Percentiles rank a stretch among this genome's conserved stretches.
Conservation (phyloP, 345 rosid species). For the Lumnitzera racemosa region DNA sequence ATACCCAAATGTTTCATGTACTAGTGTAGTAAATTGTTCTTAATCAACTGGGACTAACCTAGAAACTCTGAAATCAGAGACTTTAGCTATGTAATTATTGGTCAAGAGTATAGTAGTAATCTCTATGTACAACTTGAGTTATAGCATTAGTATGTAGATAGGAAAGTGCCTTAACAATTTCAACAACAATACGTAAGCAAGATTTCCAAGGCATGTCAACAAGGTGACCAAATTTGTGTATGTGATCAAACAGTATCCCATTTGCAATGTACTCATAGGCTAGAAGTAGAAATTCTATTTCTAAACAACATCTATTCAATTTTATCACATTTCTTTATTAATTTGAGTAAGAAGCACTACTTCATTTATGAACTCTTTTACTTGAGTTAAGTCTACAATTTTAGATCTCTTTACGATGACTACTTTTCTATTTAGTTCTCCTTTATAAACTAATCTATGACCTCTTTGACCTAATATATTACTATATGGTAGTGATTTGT, state of each 20-base stretch:
- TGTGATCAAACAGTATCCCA: constrained; percentile 29
- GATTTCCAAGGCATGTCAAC: constrained; percentile 19
- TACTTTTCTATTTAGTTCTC: no score
- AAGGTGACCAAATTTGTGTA: constrained; percentile 12
- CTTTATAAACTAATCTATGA: no score
- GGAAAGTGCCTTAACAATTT: constrained; percentile 19
- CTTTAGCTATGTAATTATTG: constrained; percentile 25
- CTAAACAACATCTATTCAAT: constrained; percentile 39
- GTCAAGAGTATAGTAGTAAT: constrained; percentile 35
- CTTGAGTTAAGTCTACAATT: no score
- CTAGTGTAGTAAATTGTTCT: constrained; percentile 26
- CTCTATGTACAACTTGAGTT: constrained; percentile 26
- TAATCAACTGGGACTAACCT: constrained; percentile 30
- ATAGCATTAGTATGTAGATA: constrained; percentile 26
- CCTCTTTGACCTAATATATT: constrained; percentile 23
- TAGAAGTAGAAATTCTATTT: constrained; percentile 31
- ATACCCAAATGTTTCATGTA: constrained; percentile 34
- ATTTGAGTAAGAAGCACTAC: constrained; percentile 18
- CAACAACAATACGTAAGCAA: constrained; percentile 21
- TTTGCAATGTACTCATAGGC: constrained; percentile 31
- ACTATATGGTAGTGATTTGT: constrained; percentile 24
- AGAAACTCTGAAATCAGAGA: constrained; percentile 38
- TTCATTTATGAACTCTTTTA: no score
- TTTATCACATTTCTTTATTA: constrained; percentile 35
- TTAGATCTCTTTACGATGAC: no score